Evolutionary conservation across 192 early-diverging fungal genomes (phyloP).

Genomic region (Gryganskiella cystojenkinii): DNA sequence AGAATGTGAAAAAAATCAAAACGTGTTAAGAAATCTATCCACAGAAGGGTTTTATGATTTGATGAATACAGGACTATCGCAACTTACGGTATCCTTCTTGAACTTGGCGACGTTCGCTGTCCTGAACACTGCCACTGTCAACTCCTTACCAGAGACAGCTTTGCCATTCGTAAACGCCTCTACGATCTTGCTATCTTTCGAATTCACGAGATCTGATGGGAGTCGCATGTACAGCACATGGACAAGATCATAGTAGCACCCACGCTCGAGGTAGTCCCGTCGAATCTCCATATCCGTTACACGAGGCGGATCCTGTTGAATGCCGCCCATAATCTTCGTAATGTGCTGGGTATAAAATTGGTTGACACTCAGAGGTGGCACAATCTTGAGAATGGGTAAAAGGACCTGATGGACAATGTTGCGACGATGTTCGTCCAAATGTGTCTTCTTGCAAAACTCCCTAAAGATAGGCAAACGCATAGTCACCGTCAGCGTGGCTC

Average conservation of each 20-base stretch:
- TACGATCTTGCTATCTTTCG: conserved; percentile 51
- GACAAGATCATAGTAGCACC: conserved; percentile 40
- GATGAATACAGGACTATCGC: not conserved
- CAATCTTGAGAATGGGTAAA: conserved; percentile 57
- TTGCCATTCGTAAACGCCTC: conserved; percentile 41
- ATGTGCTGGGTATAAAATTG: conserved; percentile 66
- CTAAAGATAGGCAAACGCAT: not conserved
- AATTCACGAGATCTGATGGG: conserved; percentile 49
- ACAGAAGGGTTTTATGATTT: not conserved
- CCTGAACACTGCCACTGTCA: conserved; percentile 57
- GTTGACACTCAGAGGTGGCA: conserved; percentile 52
- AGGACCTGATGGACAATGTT: conserved; percentile 65
- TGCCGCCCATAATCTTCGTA: conserved; percentile 57
- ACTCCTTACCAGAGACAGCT: conserved; percentile 44
- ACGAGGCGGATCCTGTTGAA: conserved; percentile 44
- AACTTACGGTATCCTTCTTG: conserved; percentile 39
- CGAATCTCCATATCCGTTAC: conserved; percentile 31
- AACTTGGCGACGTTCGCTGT: conserved; percentile 53
- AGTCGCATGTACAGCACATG: conserved; percentile 60
- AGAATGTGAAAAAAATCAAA: not conserved
- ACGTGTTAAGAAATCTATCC: not conserved
- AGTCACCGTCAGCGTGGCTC: not conserved
- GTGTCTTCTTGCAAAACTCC: conserved; percentile 32
- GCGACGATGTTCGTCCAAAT: conserved; percentile 48
- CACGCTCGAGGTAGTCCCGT: conserved; percentile 41